Conservation (phyloP, 202 grass and related monocot genomes). For the Hordeum pubiflorum region DNA sequence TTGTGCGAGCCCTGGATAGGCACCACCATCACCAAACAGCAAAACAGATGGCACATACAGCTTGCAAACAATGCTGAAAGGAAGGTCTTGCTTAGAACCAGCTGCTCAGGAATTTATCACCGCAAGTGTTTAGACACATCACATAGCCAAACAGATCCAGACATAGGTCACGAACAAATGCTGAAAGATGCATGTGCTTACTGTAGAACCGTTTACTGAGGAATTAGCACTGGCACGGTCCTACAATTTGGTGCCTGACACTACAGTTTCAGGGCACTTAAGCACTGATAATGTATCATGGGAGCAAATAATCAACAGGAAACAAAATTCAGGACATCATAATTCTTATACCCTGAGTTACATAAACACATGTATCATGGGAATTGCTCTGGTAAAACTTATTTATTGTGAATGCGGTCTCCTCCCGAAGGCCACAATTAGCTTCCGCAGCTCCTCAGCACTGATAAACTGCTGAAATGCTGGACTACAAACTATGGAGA, state of each 20-base stretch:
- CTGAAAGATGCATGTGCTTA: background rate
- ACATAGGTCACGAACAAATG: background rate
- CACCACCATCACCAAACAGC: background rate
- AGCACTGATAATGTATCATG: too few relatives aligned
- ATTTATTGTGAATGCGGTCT: background rate
- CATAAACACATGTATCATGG: slow-evolving; percentile 17
- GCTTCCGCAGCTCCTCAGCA: background rate
- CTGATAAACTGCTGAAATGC: background rate
- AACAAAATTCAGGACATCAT: background rate
- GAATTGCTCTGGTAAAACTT: slow-evolving; percentile 4
- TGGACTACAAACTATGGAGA: background rate
- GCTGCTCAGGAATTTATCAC: too few relatives aligned
- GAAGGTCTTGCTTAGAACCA: background rate
- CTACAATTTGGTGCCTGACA: background rate
- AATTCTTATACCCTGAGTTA: slow-evolving; percentile 7
- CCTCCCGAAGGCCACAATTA: background rate
- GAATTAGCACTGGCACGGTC: background rate
- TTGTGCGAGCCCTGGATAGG: background rate
- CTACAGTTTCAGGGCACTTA: background rate
- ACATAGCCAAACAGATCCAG: background rate
- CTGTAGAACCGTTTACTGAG: background rate
- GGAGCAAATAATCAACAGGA: background rate
- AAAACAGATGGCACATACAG: background rate
- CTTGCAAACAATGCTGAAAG: background rate
- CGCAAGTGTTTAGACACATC: background rate